Percentiles rank a stretch among this genome's conserved stretches.
Conservation (phyloP, 2,329 filamentous ascomycete species). For the Neofusicoccum umdonicola region DNA sequence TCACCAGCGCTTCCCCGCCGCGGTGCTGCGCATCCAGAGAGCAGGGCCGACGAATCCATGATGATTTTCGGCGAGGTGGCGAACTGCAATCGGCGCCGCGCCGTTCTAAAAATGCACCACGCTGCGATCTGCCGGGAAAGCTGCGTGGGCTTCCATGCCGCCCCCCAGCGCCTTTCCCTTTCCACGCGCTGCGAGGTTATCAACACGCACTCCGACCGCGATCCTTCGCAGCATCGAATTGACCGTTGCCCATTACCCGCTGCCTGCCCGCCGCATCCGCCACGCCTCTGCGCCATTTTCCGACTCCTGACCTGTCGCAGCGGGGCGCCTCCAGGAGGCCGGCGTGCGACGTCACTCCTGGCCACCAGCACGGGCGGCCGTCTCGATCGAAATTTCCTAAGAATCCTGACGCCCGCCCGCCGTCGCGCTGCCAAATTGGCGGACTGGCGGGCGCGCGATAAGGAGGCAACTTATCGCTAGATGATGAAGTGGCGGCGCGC, state of each 20-base stretch:
- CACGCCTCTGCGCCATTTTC: slow-evolving; percentile 9
- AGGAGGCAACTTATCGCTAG: slow-evolving; percentile 15
- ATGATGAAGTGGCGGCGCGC: slow-evolving; percentile 17
- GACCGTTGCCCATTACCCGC: background rate
- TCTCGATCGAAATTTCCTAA: slow-evolving; percentile 9
- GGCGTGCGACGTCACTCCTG: slow-evolving; percentile 15
- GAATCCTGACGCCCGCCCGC: background rate
- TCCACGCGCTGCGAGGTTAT: slow-evolving; percentile 2
- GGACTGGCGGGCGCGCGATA: slow-evolving; percentile 4
- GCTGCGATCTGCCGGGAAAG: slow-evolving; percentile 9
- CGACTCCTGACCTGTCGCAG: slow-evolving; percentile 10
- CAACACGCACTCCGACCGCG: background rate
- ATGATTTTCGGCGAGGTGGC: slow-evolving; percentile 14
- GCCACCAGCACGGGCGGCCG: background rate
- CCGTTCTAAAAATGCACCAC: slow-evolving; percentile 7
- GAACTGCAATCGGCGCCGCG: slow-evolving; percentile 13
- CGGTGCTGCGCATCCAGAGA: background rate
- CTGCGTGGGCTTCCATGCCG: slow-evolving; percentile 7
- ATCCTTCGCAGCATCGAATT: background rate
- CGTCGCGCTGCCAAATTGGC: slow-evolving; percentile 4
- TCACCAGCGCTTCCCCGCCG: slow-evolving; percentile 15
- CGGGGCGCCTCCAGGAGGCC: slow-evolving; percentile 7
- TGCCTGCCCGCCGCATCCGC: slow-evolving; percentile 1
- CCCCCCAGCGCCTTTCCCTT: slow-evolving; percentile 8
- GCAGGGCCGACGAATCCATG: slow-evolving; percentile 1